Evolutionary conservation across 129 eudicot species (phyloP).

Genomic region (Flaveria linearis): DNA sequence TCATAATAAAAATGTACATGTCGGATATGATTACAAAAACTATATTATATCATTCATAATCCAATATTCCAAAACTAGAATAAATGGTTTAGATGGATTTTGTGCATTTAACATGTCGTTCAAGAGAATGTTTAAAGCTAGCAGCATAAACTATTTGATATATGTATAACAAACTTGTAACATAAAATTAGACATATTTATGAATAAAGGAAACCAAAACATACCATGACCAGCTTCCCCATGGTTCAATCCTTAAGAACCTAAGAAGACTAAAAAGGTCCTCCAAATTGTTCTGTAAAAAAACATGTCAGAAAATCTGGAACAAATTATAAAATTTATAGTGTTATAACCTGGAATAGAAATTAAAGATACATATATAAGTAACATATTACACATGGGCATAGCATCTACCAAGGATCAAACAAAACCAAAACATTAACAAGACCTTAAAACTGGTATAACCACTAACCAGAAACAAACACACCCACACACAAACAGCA

Average conservation of each 20-base stretch:
- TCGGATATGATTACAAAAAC: background rate
- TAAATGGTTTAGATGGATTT: background rate
- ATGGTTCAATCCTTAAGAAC: slow-evolving; percentile 87
- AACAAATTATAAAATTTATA: slow-evolving; percentile 10
- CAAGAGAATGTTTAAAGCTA: background rate
- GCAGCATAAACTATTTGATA: background rate
- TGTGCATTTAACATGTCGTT: background rate
- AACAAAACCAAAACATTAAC: too few relatives aligned
- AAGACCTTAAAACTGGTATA: too few relatives aligned
- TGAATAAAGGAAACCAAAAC: slow-evolving; percentile 26
- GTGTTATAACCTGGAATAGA: background rate
- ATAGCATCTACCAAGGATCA: too few relatives aligned
- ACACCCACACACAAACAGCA: background rate
- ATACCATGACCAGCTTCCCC: slow-evolving; percentile 99
- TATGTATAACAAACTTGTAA: background rate
- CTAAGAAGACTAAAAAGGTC: slow-evolving; percentile 93
- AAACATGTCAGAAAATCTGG: slow-evolving; percentile 34
- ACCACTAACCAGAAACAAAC: too few relatives aligned
- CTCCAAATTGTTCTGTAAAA: slow-evolving; percentile 86
- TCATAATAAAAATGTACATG: background rate
- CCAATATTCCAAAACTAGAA: background rate
- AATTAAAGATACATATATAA: background rate
- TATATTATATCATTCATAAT: background rate
- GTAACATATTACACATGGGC: slow-evolving; percentile 7
- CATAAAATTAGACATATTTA: background rate